Evolutionary conservation across 345 rosid genomes (phyloP), one percentile per base, ranked within the genome.

Genomic region (Eucalyptus pauciflora): DNA sequence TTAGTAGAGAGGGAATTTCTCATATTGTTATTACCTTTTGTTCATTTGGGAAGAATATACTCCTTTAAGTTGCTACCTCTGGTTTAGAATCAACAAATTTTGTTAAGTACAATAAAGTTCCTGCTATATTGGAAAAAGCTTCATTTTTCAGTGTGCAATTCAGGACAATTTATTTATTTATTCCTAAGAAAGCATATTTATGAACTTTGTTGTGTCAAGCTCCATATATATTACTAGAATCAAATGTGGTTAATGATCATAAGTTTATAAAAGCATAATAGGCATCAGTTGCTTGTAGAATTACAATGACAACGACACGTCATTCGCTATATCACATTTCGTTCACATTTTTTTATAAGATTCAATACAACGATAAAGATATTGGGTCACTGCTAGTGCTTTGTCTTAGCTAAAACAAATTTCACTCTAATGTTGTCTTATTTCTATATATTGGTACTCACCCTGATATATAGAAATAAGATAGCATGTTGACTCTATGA

Each of bases 21-120:
- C 97, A 1, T 97, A 98, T 46, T 92, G 86, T 98, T 90, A 92
- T 98, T 90, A 92, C 95, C 33, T 93, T 97, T 4, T 90, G 94
- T 91, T 98, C 99, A 80, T 98, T 98, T 80, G 98, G 99, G 92
- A 98, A 98, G 91, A 97, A 97, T 86, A 46, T 95, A 52, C 89
- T 97, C 51, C 98, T 98, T 5, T 96, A 99, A 89, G 96, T 96
- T 2, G 99, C 99, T 88, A 95, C 99, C 89, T 93, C 4, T 52
- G 4, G 58, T 52, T 52, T 52, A 52, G 10, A 52, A 52, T 52
- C 58, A 52, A 52, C 24, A 52, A 52, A 52, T 24, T 52, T 52
- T 52, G 10, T 52, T 52, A 52, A 7, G 56, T 52, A 52, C 22
- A 4, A 18, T 52, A 24, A 18, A 7, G 56, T 52, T 52, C 9